phyloP scores from a whole-genome alignment of 345 rosid species.

The Anacardium occidentale region DNA sequence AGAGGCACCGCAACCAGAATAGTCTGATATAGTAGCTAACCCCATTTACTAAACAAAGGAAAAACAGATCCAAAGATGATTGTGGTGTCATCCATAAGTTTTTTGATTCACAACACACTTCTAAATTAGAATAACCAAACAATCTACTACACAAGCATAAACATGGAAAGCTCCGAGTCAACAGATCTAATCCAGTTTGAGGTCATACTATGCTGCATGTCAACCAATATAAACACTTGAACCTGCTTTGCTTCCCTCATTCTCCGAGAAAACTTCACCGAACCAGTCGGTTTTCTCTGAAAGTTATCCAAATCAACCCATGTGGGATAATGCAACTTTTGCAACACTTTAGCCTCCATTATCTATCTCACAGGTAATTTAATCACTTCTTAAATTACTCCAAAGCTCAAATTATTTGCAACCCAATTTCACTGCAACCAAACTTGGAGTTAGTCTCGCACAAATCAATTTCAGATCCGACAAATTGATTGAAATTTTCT shows the following conservation, averaged over 20 bases:
- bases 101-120: not conserved
- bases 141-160: not conserved
- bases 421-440: not conserved
- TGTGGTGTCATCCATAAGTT: not conserved
- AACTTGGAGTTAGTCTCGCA: not conserved
- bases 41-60: too few relatives aligned
- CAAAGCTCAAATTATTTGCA: not conserved
- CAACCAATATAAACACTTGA: slow-evolving; percentile 40
- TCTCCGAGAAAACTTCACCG: slow-evolving; percentile 34
- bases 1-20: too few relatives aligned
- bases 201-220: slow-evolving; percentile 31
- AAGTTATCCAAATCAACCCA: slow-evolving; percentile 40
- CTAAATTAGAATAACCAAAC: not conserved
- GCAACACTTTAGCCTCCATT: slow-evolving; percentile 64
- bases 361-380: not conserved
- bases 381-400: not conserved
- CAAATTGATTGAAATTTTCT: not conserved
- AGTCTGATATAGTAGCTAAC: too few relatives aligned
- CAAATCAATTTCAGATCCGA: not conserved
- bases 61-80: not conserved
- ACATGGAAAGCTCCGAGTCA: slow-evolving; percentile 34
- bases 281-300: slow-evolving; percentile 27
- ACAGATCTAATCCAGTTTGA: slow-evolving; percentile 21
- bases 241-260: slow-evolving; percentile 33
- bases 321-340: slow-evolving; percentile 42